Evolutionary conservation across 768 basidiomycete species (phyloP).

Genomic region (Wakefieldia striispora): DNA sequence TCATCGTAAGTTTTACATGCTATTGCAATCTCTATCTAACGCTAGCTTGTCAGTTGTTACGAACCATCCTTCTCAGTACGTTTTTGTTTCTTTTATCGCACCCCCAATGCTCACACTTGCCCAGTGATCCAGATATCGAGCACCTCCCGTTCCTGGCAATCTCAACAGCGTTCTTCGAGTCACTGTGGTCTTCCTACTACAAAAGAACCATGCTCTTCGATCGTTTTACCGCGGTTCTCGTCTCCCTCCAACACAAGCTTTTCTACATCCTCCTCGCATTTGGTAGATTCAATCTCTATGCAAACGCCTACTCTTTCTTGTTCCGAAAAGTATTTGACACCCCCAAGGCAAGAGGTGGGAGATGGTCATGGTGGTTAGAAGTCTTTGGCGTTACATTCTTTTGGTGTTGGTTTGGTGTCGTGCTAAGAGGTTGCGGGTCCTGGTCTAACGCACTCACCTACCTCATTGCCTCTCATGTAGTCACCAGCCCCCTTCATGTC

Average conservation of each 20-base stretch:
- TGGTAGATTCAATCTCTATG: constrained; percentile 94
- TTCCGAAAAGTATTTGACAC: constrained; percentile 63
- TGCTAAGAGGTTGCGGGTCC: constrained; percentile 68
- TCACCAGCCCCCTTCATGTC: constrained; percentile 89
- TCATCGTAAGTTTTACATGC: constrained; percentile 64
- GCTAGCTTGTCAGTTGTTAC: constrained; percentile 67
- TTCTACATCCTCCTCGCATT: constrained; percentile 91
- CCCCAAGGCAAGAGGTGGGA: constrained; percentile 61
- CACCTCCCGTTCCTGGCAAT: constrained; percentile 95
- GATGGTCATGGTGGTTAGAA: constrained; percentile 81
- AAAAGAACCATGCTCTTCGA: constrained; percentile 83
- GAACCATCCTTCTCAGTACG: constrained; percentile 95
- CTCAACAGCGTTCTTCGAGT: constrained; percentile 80
- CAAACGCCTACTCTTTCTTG: constrained; percentile 77
- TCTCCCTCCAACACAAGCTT: constrained; percentile 83
- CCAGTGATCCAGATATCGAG: constrained; percentile 80
- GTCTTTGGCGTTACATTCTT: constrained; percentile 74
- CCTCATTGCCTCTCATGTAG: constrained; percentile 80
- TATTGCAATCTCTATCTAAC: constrained; percentile 1
- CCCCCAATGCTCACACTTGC: constrained; percentile 8
- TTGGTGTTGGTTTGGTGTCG: constrained; percentile 81
- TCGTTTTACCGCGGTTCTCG: constrained; percentile 55
- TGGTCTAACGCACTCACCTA: constrained; percentile 72
- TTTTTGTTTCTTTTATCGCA: constrained; percentile 1
- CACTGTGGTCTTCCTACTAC: constrained; percentile 93